A percentile compares a stretch with the other conserved stretches of the same genome.
These are phyloP conservation scores for Fusarium tuaranense DNA, from an alignment of 2,329 filamentous ascomycete genomes.

Conservation along the genomic window DNA sequence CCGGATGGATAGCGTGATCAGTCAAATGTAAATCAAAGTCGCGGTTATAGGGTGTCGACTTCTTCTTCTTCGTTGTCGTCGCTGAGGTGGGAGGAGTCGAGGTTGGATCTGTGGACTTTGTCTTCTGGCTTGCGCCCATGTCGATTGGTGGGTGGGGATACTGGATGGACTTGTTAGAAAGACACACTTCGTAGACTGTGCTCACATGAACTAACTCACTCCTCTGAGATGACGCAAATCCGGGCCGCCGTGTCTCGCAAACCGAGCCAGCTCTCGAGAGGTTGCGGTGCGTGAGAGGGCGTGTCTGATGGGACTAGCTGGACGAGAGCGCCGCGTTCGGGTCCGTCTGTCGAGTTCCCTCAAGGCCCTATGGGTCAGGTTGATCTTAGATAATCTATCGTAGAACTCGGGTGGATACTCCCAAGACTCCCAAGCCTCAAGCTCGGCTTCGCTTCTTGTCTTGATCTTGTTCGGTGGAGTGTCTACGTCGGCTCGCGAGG, in stretches of 20 bases:
- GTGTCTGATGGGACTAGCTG: not conserved
- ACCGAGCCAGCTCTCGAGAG: constrained; percentile 30
- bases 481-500: not conserved
- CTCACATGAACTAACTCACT: not conserved
- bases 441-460: not conserved
- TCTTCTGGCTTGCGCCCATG: not conserved
- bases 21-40: not conserved
- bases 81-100: not conserved
- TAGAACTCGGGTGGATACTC: constrained; percentile 19
- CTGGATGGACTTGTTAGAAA: not conserved
- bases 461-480: not conserved
- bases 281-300: not conserved
- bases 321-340: not conserved
- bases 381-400: constrained; percentile 13
- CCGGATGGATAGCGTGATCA: not conserved
- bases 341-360: constrained; percentile 13
- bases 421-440: not conserved
- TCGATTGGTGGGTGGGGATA: not conserved
- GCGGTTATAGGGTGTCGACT: not conserved
- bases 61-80: not conserved
- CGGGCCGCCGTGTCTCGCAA: constrained; percentile 42
- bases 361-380: constrained; percentile 2
- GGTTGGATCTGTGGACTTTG: not conserved
- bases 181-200: not conserved
- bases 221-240: constrained; percentile 40